phyloP scores from a whole-genome alignment of 345 rosid species.

The Lumnitzera racemosa region DNA sequence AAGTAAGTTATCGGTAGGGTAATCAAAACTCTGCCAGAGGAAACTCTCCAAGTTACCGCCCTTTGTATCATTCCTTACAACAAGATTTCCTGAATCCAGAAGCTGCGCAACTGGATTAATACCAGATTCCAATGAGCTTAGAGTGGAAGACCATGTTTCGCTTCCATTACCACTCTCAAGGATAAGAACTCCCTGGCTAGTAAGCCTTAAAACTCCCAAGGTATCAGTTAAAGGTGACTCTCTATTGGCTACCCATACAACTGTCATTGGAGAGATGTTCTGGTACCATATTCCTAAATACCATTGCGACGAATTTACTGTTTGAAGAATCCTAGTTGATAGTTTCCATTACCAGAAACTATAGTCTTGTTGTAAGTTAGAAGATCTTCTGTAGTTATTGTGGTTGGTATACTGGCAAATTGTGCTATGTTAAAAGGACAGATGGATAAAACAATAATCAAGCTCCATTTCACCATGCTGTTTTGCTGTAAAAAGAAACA shows the following conservation, averaged over 20 bases:
- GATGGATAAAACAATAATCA: neutral
- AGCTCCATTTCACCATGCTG: too few relatives aligned
- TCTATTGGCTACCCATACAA: constrained; percentile 22
- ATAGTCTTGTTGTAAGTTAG: too few relatives aligned
- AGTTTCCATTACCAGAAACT: constrained; percentile 3
- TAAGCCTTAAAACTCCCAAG: neutral
- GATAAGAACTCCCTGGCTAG: neutral
- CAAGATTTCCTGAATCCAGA: constrained; percentile 1
- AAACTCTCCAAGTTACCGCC: neutral
- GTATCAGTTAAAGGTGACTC: constrained; percentile 5
- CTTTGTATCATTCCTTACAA: neutral
- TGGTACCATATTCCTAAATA: constrained; percentile 19
- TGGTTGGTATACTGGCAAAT: neutral
- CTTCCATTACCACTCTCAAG: neutral
- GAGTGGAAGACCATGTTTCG: neutral
- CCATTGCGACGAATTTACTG: constrained; percentile 5
- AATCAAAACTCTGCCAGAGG: constrained; percentile 17
- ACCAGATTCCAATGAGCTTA: neutral
- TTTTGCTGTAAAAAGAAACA: too few relatives aligned
- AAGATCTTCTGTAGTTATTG: too few relatives aligned
- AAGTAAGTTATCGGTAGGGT: constrained; percentile 13
- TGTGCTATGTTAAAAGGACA: neutral
- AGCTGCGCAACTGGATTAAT: constrained; percentile 1
- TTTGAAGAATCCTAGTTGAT: constrained; percentile 14
- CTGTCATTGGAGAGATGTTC: constrained; percentile 1